Evolutionary conservation across 1,284 basidiomycete species (phyloP).

Genomic region (Cryptococcus depauperatus): DNA sequence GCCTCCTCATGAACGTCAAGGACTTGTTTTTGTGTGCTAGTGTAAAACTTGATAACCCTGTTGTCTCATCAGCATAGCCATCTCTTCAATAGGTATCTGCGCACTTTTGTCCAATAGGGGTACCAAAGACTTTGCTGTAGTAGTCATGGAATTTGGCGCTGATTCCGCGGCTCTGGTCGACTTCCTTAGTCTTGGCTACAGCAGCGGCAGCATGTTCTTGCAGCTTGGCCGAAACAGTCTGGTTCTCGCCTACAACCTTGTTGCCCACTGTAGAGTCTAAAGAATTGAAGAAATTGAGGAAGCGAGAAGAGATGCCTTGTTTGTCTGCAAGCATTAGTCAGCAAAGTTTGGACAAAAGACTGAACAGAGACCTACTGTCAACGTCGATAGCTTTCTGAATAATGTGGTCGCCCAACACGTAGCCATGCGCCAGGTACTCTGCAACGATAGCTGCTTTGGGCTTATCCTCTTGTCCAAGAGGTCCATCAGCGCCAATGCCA

Average conservation of each 20-base stretch:
- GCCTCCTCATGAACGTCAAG: constrained; percentile 52
- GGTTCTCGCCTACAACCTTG: constrained; percentile 47
- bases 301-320: constrained; percentile 76
- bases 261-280: constrained; percentile 63
- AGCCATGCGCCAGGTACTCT: constrained; percentile 76
- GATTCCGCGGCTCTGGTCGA: constrained; percentile 74
- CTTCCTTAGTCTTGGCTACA: constrained; percentile 57
- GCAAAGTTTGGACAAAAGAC: not conserved
- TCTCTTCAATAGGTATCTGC: constrained; percentile 11
- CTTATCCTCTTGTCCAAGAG: constrained; percentile 46
- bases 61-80: constrained; percentile 8
- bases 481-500: constrained; percentile 2
- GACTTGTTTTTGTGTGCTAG: constrained; percentile 63
- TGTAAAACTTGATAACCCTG: constrained; percentile 50
- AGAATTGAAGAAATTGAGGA: constrained; percentile 63
- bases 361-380: constrained; percentile 54
- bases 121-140: constrained; percentile 50
- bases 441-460: constrained; percentile 59
- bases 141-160: constrained; percentile 57
- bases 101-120: constrained; percentile 63
- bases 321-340: constrained; percentile 49
- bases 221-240: constrained; percentile 64
- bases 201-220: constrained; percentile 52
- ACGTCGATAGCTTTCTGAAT: constrained; percentile 79
- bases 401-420: constrained; percentile 67